Percentiles rank a stretch among this genome's conserved stretches.
Conservation (phyloP, 2,329 filamentous ascomycete genomes). For the Gliomastix tumulicola region DNA sequence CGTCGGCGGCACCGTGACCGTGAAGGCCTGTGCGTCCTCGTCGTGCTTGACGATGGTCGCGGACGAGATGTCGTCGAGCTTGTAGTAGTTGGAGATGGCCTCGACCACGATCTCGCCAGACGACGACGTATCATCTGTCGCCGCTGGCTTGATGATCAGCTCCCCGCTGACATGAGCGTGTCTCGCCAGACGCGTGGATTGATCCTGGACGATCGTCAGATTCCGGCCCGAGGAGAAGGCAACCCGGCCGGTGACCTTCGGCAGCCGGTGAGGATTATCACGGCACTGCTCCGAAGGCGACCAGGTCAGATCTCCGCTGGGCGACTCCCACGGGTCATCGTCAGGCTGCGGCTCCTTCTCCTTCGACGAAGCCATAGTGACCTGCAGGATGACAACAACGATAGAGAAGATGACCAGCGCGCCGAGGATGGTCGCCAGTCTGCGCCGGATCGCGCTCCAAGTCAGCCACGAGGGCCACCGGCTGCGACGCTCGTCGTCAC, state of each 20-base stretch:
- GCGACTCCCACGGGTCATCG: no score
- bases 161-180: slow-evolving; percentile 32
- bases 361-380: no score
- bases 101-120: slow-evolving; percentile 33
- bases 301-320: no score
- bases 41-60: slow-evolving; percentile 21
- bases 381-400: no score
- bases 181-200: neutral
- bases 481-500: no score
- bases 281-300: slow-evolving; percentile 17
- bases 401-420: slow-evolving; percentile 23
- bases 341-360: no score
- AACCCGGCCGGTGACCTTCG: slow-evolving; percentile 12
- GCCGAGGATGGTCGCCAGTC: slow-evolving; percentile 19
- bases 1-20: slow-evolving; percentile 27
- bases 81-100: slow-evolving; percentile 34
- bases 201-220: slow-evolving; percentile 31
- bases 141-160: slow-evolving; percentile 34
- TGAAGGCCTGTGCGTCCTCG: slow-evolving; percentile 25
- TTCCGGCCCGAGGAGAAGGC: slow-evolving; percentile 24
- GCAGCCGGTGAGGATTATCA: slow-evolving; percentile 11
- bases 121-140: slow-evolving; percentile 15
- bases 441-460: no score
- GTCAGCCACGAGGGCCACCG: no score
- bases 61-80: no score